Evolutionary conservation across 345 rosid species (phyloP).

Genomic region (Eutrema yunnanense): DNA sequence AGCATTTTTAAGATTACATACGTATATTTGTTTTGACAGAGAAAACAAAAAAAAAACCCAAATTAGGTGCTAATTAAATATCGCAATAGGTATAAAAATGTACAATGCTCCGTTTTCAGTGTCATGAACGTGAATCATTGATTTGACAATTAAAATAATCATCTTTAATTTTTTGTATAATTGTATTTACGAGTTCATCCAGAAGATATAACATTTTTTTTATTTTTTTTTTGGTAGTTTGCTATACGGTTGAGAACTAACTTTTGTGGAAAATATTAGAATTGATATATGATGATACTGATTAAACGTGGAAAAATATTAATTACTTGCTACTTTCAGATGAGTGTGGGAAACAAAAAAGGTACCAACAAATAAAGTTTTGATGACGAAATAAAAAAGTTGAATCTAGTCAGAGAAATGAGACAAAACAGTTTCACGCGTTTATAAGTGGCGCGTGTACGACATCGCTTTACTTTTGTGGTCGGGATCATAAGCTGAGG

Average conservation of each 20-base stretch:
- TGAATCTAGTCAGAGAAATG: slow-evolving; percentile 25
- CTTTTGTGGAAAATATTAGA: background rate
- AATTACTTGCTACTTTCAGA: background rate
- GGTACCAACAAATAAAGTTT: slow-evolving; percentile 22
- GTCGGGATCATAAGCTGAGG: background rate
- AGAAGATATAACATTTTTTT: background rate
- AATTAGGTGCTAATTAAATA: background rate
- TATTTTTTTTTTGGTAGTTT: background rate
- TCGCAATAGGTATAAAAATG: background rate
- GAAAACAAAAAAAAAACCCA: background rate
- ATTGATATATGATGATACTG: slow-evolving; percentile 8
- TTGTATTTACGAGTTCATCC: background rate
- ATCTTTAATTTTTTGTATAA: no score
- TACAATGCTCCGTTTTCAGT: slow-evolving; percentile 6
- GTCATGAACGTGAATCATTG: background rate
- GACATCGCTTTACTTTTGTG: background rate
- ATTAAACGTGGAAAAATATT: background rate
- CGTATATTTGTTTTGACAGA: background rate
- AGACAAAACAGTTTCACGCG: slow-evolving; percentile 20
- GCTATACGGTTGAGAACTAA: background rate
- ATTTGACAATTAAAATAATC: background rate
- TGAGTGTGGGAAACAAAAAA: slow-evolving; percentile 1
- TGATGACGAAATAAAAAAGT: slow-evolving; percentile 25
- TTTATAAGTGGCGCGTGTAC: slow-evolving; percentile 9
- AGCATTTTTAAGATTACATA: background rate